Base-by-base conservation (phyloP, 768 basidiomycete species). In the Mycena galopus region DNA sequence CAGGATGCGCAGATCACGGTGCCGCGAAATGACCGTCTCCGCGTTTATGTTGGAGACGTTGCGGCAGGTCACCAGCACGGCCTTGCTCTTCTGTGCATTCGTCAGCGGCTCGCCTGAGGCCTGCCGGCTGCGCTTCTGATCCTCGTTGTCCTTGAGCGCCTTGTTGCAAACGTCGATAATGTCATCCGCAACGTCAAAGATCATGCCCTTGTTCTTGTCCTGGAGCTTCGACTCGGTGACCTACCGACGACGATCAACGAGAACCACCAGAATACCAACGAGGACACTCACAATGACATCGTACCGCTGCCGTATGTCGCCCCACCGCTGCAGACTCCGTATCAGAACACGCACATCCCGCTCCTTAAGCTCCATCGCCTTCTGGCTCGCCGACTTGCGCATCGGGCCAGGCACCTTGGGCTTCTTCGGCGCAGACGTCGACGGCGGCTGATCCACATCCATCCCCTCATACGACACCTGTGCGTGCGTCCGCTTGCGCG, bases 351-450 rank as follows among this genome's bases (percentile, higher is more conserved):
- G 96, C 30, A 99, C 92, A 80, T 99, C 98, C 53, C 98, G 92
- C 81, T 99, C 97, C 84, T 97, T 99, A 72, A 99, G 86, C 80
- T 98, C 96, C 91, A 98, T 93, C 21, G 97, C 93, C 80, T 95
- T 96, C 84, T 98, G 96, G 63, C 92, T 94, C 4, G 95, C 94
- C 5, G 94, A 93, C 86, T 99, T 98, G 76, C 97, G 88, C 69
- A 92, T 90, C 5, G 92, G 89, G 37, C 89, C 89, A 23, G 92
- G 90, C 4, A 83, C 84, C 78, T 81, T 94, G 64, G 92, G 91
- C 81, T 96, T 92, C 87, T 95, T 93, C 39, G 89, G 83, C 23
- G 91, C 84, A 71, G 92, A 83, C 7, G 91, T 83, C 6, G 91
- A 81, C 19, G 87, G 78, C 12, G 92, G 88, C 53, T 93, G 93